Percentiles rank a stretch among this genome's conserved stretches.
phyloP scores from a whole-genome alignment of 2,329 filamentous ascomycete species.

The Sclerotinia sclerotiorum region DNA sequence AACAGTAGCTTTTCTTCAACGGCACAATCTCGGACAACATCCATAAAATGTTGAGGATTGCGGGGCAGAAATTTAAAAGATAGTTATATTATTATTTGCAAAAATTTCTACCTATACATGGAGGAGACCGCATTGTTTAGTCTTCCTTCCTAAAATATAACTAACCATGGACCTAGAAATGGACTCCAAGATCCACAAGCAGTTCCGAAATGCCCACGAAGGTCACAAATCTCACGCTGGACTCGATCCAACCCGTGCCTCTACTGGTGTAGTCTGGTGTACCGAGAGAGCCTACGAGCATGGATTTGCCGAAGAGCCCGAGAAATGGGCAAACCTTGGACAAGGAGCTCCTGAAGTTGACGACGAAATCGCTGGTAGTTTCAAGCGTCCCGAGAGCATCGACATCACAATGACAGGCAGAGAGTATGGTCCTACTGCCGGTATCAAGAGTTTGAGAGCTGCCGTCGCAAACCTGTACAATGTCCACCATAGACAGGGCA shows the following conservation, averaged over 20 bases:
- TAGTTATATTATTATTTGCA: background rate
- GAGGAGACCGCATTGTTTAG: background rate
- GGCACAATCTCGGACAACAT: background rate
- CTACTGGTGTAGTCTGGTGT: constrained; percentile 93
- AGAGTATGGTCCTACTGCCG: constrained; percentile 92
- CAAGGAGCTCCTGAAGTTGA: constrained; percentile 94
- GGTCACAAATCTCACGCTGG: constrained; percentile 89
- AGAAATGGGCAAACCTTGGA: constrained; percentile 87
- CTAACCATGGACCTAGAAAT: constrained; percentile 57
- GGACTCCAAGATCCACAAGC: constrained; percentile 79
- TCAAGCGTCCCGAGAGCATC: constrained; percentile 75
- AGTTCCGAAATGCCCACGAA: constrained; percentile 87
- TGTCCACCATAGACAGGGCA: constrained; percentile 83
- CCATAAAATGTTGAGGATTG: background rate
- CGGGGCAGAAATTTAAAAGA: constrained; percentile 2
- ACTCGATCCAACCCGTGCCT: constrained; percentile 82
- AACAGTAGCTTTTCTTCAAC: background rate
- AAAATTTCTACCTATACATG: background rate
- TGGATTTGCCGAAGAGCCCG: constrained; percentile 80
- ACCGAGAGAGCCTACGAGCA: constrained; percentile 85
- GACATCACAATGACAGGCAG: constrained; percentile 75
- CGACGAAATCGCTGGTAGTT: constrained; percentile 87
- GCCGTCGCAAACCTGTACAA: constrained; percentile 94
- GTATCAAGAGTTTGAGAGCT: constrained; percentile 85
- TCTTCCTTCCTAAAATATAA: background rate